These are phyloP conservation scores for Rheum nobile DNA, from an alignment of 148 eudicot species.

Conservation along the genomic window DNA sequence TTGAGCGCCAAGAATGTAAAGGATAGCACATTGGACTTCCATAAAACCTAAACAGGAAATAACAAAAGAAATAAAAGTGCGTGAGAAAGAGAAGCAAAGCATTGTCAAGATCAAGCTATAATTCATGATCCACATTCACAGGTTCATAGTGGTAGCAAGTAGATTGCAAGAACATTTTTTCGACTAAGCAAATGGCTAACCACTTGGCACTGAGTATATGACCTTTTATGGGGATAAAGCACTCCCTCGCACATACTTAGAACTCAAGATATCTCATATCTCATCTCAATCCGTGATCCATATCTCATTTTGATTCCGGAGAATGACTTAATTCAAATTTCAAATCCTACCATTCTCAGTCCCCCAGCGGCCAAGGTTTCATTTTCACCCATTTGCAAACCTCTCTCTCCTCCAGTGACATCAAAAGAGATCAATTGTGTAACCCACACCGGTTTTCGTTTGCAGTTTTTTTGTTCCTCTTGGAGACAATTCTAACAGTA, in stretches of 20 bases:
- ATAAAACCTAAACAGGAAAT: neutral
- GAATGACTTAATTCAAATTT: too few species aligned
- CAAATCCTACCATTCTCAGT: too few species aligned
- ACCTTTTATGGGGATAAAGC: neutral
- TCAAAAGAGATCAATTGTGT: neutral
- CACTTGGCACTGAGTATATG: neutral
- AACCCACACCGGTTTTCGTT: neutral
- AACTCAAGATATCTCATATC: neutral
- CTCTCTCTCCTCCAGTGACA: neutral
- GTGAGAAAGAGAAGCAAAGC: neutral
- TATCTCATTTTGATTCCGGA: neutral
- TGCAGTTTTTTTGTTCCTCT: neutral
- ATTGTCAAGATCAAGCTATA: neutral
- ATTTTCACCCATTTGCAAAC: neutral
- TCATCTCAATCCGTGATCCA: neutral
- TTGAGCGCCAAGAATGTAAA: neutral
- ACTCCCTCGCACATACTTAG: neutral
- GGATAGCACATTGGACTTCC: neutral
- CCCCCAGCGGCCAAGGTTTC: too few species aligned
- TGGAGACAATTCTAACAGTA: neutral
- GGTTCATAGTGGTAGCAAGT: neutral
- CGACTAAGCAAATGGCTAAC: neutral
- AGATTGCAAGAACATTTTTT: neutral
- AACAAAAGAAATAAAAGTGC: too few species aligned
- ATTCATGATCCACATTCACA: neutral